phyloP scores from a whole-genome alignment of 2,329 filamentous ascomycete genomes.

The Penicillium verrucosum region DNA sequence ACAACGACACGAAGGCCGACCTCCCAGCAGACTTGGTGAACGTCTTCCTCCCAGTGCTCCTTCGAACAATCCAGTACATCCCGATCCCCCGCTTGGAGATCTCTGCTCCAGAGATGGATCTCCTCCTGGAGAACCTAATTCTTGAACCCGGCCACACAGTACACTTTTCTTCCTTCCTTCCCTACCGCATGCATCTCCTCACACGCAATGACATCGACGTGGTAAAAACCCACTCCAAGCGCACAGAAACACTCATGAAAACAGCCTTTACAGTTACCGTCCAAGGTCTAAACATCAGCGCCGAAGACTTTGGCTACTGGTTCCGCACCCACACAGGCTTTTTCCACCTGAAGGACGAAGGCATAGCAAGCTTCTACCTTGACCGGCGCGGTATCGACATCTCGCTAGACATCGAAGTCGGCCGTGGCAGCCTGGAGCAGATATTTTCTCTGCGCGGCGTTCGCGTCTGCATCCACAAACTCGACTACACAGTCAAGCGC shows the following conservation, averaged over 20 bases:
- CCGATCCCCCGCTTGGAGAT: slow-evolving; percentile 90
- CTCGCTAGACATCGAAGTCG: slow-evolving; percentile 78
- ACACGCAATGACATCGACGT: slow-evolving; percentile 86
- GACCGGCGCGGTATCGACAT: slow-evolving; percentile 87
- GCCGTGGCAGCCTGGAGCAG: slow-evolving; percentile 72
- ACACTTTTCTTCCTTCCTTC: slow-evolving; percentile 84
- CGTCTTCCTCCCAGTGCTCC: slow-evolving; percentile 73
- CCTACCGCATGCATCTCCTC: slow-evolving; percentile 75
- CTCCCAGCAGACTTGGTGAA: slow-evolving; percentile 73
- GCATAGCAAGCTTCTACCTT: slow-evolving; percentile 79
- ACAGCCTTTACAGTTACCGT: slow-evolving; percentile 75
- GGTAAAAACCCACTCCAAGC: slow-evolving; percentile 66
- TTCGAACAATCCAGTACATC: slow-evolving; percentile 77
- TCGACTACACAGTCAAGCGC: slow-evolving; percentile 68
- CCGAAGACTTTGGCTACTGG: slow-evolving; percentile 88
- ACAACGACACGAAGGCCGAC: slow-evolving; percentile 64
- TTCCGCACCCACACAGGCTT: slow-evolving; percentile 73
- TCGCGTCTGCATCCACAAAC: slow-evolving; percentile 78
- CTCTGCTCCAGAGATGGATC: slow-evolving; percentile 75
- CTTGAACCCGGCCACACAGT: slow-evolving; percentile 82
- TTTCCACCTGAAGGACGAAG: slow-evolving; percentile 73
- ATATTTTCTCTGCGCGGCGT: slow-evolving; percentile 75
- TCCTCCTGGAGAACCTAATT: slow-evolving; percentile 85
- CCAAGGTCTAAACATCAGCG: slow-evolving; percentile 77
- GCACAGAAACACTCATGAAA: slow-evolving; percentile 64